These are phyloP conservation scores for Leersia perrieri DNA, from an alignment of 176 grass and related monocot genomes.

Conservation along the genomic window DNA sequence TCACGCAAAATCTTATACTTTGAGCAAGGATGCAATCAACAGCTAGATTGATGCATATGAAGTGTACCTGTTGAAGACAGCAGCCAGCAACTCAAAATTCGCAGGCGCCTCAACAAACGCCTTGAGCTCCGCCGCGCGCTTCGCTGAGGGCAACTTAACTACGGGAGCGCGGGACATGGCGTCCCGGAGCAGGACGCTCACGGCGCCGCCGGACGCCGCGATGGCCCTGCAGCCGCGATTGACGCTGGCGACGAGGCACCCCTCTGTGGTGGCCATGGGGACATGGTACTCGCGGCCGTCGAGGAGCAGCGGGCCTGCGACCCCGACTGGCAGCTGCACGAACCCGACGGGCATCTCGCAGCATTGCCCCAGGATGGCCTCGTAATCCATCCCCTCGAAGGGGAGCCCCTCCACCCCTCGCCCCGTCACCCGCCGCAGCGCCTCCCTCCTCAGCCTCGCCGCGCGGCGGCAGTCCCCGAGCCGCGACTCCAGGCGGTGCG, in stretches of 20 bases:
- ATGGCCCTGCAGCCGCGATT: constrained; percentile 72
- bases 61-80: constrained; percentile 59
- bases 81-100: constrained; percentile 55
- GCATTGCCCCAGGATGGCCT: constrained; percentile 62
- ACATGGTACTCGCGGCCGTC: constrained; percentile 54
- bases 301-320: constrained; percentile 64
- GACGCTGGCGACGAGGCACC: constrained; percentile 72
- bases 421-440: constrained; percentile 53
- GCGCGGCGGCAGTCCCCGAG: constrained; percentile 54
- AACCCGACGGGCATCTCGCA: constrained; percentile 73
- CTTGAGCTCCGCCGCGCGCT: constrained; percentile 57
- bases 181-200: constrained; percentile 55
- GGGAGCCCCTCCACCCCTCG: constrained; percentile 62
- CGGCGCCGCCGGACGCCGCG: constrained; percentile 43
- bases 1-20: constrained; percentile 17
- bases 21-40: constrained; percentile 7
- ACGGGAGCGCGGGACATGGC: constrained; percentile 61
- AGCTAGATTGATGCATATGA: not conserved
- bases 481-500: constrained; percentile 47
- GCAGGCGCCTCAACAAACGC: constrained; percentile 45
- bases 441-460: constrained; percentile 58
- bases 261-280: constrained; percentile 78
- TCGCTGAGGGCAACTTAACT: constrained; percentile 49
- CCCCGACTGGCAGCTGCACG: constrained; percentile 62
- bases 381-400: constrained; percentile 63